These are phyloP conservation scores for Neckera pumila DNA, from an alignment of 225 moss, liverwort and hornwort genomes.

Conservation along the genomic window DNA sequence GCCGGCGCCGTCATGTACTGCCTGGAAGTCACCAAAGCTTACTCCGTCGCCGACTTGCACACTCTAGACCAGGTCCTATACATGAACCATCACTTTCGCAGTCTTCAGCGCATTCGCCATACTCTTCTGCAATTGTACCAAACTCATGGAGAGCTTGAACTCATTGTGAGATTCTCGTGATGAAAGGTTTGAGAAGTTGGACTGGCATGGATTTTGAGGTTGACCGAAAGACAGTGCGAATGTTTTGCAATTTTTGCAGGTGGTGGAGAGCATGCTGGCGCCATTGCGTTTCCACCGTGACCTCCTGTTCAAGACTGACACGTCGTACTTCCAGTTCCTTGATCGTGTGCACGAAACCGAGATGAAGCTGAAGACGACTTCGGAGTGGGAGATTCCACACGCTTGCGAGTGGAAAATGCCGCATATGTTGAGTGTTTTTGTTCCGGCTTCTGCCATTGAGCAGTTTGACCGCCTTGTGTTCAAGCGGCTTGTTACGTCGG, in stretches of 20 bases:
- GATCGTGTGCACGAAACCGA: slow-evolving; percentile 45
- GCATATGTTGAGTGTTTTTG: too few species aligned
- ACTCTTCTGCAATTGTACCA: background rate
- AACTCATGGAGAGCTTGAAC: background rate
- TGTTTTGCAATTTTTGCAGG: slow-evolving; percentile 10
- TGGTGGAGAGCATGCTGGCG: slow-evolving; percentile 30
- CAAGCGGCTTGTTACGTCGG: too few species aligned
- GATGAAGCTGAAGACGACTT: slow-evolving; percentile 1
- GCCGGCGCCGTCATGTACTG: slow-evolving; percentile 42
- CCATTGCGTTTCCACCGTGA: slow-evolving; percentile 37
- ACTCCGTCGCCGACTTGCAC: background rate
- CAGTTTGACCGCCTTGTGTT: too few species aligned
- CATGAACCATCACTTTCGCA: too few species aligned
- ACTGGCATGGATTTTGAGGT: background rate
- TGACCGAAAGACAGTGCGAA: background rate
- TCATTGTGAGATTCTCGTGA: background rate
- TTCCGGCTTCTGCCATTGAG: too few species aligned
- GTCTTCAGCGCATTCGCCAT: background rate
- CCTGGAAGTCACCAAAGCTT: slow-evolving; percentile 21
- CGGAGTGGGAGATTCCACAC: slow-evolving; percentile 21
- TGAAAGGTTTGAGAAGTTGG: background rate
- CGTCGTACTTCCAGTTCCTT: slow-evolving; percentile 54
- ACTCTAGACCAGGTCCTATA: background rate
- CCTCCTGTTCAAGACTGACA: slow-evolving; percentile 42
- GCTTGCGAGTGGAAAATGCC: background rate